Evolutionary conservation across 768 basidiomycete genomes (phyloP), one percentile per base, ranked within the genome.

Genomic region (Pleurotus tuber-regium): DNA sequence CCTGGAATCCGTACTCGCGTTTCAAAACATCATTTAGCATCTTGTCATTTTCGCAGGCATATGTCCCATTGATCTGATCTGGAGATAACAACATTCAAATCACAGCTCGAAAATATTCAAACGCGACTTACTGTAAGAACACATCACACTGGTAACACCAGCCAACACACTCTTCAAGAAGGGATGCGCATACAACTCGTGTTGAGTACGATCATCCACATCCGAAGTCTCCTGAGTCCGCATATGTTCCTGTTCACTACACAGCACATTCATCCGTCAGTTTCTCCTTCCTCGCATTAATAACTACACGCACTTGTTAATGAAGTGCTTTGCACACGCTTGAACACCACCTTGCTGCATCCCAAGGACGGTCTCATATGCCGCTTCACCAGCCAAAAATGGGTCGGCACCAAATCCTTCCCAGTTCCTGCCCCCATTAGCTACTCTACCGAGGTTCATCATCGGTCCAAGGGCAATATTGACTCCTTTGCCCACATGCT

Each of bases 371-470:
- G 92, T 95, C 66, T 92, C 88, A 51, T 83, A 87, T 3, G 84
- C 79, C 1, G 75, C 73, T 61, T 90, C 91, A 10, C 94, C 92
- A n/a, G 80, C 60, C 12, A 96, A 71, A 70, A 83, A 96, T 0
- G 94, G 94, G 64, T 97, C 94, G 8, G 80, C 91, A 25, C 93
- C 92, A 52, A 93, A 94, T n/a, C 91, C 92, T 74, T 96, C 94
- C 90, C 92, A 96, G 66, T 94, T 92, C 24, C 94, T 75, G 14
- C 94, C 94, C 5, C 87, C 91, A 56, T 80, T 74, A 2, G 88
- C 84, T 16, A 86, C 68, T 40, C 54, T 12, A 1, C 86, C 89
- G 73, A 95, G 80, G 63, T 94, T 93, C 83, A 91, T 93, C 86
- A 89, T 89, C 0, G 91, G 79, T 1, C 80, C 80, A 5, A 95